Evolutionary conservation across 2,329 filamentous ascomycete species (phyloP).

Genomic region (Apiospora phragmitis): DNA sequence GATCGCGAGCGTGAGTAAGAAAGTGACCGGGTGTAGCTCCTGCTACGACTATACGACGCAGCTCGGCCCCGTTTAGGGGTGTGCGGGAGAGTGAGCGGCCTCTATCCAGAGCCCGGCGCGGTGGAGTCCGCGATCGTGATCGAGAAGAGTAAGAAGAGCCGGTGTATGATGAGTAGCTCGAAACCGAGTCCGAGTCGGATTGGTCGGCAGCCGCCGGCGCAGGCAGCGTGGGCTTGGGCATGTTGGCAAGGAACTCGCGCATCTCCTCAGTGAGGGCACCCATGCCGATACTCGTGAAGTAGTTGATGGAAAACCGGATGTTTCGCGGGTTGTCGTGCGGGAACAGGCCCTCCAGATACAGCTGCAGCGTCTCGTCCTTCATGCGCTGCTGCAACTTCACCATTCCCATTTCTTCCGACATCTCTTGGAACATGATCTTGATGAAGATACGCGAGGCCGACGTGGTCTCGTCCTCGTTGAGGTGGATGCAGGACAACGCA

Average conservation of each 20-base stretch:
- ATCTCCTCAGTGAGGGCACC: constrained; percentile 92
- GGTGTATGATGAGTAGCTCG: constrained; percentile 76
- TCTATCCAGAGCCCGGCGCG: constrained; percentile 36
- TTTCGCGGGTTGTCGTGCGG: constrained; percentile 86
- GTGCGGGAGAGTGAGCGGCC: constrained; percentile 37
- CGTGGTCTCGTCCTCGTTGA: constrained; percentile 97
- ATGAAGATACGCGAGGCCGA: constrained; percentile 97
- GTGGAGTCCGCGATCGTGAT: constrained; percentile 47
- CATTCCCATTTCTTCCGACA: constrained; percentile 84
- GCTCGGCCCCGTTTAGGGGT: constrained; percentile 32
- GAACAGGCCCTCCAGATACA: constrained; percentile 83
- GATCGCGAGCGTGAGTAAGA: constrained; percentile 41
- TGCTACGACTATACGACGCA: constrained; percentile 30
- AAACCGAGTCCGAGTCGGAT: constrained; percentile 71
- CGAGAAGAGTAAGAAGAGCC: constrained; percentile 59
- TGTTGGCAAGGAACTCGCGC: constrained; percentile 85
- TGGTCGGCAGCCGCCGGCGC: constrained; percentile 60
- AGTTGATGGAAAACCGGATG: constrained; percentile 97
- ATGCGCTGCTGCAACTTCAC: constrained; percentile 74
- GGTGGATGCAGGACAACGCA: constrained; percentile 76
- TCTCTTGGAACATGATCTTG: constrained; percentile 94
- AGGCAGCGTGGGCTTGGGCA: constrained; percentile 80
- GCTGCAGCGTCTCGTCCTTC: constrained; percentile 74
- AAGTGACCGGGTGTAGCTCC: constrained; percentile 41
- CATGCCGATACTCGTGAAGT: constrained; percentile 98